A percentile compares a stretch with the other conserved stretches of the same genome.
Conservation (phyloP, 2,329 filamentous ascomycete species). For the Paecilomyces variotii region DNA sequence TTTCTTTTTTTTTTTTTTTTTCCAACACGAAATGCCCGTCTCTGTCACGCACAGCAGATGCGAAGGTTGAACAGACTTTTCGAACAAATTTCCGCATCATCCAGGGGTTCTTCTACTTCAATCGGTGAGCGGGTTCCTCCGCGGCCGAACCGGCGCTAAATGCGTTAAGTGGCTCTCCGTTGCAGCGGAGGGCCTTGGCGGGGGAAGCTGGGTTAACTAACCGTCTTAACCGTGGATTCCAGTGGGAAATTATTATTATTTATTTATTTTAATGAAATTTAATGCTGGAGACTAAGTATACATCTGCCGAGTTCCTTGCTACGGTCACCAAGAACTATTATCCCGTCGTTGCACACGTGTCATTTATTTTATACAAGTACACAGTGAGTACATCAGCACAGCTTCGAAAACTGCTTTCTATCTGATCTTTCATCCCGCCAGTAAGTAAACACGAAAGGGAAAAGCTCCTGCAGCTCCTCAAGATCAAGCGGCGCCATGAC, state of each 20-base stretch:
- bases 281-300: too few relatives aligned
- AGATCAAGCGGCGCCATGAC: conserved; percentile 7
- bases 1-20: neutral
- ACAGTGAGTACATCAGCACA: too few relatives aligned
- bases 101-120: neutral
- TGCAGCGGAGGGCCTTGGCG: neutral
- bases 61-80: neutral
- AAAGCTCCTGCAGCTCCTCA: conserved; percentile 7
- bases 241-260: too few relatives aligned
- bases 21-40: neutral
- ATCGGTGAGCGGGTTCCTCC: neutral
- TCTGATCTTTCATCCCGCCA: conserved; percentile 14
- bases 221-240: too few relatives aligned
- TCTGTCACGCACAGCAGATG: neutral
- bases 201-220: neutral
- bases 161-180: neutral
- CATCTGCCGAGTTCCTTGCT: too few relatives aligned
- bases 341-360: too few relatives aligned
- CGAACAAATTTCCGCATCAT: neutral
- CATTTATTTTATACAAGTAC: too few relatives aligned
- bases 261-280: too few relatives aligned
- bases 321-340: too few relatives aligned
- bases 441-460: conserved; percentile 8
- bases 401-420: conserved; percentile 4
- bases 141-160: neutral